Conservation (phyloP, 495 filamentous ascomycete species). For the Aspergillus homomorphus region DNA sequence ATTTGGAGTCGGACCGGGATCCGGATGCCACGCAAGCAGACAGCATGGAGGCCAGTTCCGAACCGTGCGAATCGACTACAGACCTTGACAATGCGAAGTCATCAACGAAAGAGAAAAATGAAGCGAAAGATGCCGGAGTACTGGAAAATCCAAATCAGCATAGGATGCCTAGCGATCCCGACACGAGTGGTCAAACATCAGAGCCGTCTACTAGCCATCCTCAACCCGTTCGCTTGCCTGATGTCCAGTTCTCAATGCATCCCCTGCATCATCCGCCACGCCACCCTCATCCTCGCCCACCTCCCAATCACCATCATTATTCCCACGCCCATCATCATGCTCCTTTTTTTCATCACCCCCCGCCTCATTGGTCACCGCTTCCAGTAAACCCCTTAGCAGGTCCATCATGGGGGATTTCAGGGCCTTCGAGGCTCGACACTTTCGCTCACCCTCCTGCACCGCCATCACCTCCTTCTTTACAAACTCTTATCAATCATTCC, state of each 20-base stretch:
- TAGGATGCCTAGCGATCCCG: not conserved
- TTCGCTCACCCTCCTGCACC: not conserved
- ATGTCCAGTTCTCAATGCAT: not conserved
- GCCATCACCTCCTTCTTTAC: constrained; percentile 13
- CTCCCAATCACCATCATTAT: not conserved
- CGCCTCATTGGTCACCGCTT: not conserved
- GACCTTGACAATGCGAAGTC: not conserved
- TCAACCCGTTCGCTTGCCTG: not conserved
- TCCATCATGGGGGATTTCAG: not conserved
- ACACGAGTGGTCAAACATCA: not conserved
- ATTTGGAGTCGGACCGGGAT: not conserved
- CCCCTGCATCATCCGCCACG: constrained; percentile 8
- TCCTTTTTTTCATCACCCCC: not conserved
- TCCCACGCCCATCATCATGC: not conserved
- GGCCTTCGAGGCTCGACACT: not conserved
- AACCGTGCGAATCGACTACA: not conserved
- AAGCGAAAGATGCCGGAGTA: not conserved
- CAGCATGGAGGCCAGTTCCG: not conserved
- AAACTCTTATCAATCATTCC: not conserved
- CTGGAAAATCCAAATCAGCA: not conserved
- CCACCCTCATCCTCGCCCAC: constrained; percentile 16
- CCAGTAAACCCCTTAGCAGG: too few species aligned
- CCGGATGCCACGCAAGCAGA: not conserved
- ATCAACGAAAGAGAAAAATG: not conserved
- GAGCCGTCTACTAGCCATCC: not conserved